Percentiles rank a stretch among this genome's conserved stretches.
Conservation (phyloP, 2,329 filamentous ascomycete genomes). For the Camillea tinctor region DNA sequence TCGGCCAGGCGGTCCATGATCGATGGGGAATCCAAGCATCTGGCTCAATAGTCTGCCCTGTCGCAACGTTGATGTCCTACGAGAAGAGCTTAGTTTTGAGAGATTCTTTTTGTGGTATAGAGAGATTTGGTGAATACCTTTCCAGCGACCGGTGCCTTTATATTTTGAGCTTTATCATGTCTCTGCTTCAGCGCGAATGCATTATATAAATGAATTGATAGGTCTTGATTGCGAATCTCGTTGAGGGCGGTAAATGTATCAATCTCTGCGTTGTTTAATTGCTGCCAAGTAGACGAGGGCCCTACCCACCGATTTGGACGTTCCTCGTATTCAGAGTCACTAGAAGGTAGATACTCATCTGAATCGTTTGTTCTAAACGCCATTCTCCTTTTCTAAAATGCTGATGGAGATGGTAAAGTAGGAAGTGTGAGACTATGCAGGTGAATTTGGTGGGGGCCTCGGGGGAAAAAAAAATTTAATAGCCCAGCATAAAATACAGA, state of each 20-base stretch:
- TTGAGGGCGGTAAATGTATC: conserved; percentile 63
- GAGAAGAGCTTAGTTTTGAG: conserved; percentile 1
- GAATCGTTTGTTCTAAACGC: conserved; percentile 17
- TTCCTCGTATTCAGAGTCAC: conserved; percentile 39
- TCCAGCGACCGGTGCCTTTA: conserved; percentile 18
- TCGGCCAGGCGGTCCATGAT: conserved; percentile 83
- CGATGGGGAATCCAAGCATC: conserved; percentile 52
- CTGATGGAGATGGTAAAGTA: neutral
- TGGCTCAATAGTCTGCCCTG: conserved; percentile 23
- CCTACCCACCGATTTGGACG: conserved; percentile 76
- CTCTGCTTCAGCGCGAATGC: conserved; percentile 65
- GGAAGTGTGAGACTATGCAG: neutral
- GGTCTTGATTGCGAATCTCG: conserved; percentile 61
- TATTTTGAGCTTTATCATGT: conserved; percentile 7
- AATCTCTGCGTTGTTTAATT: conserved; percentile 61
- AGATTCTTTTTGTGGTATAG: neutral
- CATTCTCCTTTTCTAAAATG: conserved; percentile 12
- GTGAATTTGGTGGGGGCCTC: neutral
- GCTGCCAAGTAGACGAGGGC: conserved; percentile 63
- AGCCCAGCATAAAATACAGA: neutral
- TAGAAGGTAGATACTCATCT: conserved; percentile 34
- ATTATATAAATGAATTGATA: conserved; percentile 78
- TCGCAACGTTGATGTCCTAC: conserved; percentile 30
- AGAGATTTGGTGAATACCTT: conserved; percentile 28
- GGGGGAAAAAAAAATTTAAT: neutral